Base-by-base conservation (phyloP, 2,329 filamentous ascomycete genomes). In the Mycocentrospora acerina region DNA sequence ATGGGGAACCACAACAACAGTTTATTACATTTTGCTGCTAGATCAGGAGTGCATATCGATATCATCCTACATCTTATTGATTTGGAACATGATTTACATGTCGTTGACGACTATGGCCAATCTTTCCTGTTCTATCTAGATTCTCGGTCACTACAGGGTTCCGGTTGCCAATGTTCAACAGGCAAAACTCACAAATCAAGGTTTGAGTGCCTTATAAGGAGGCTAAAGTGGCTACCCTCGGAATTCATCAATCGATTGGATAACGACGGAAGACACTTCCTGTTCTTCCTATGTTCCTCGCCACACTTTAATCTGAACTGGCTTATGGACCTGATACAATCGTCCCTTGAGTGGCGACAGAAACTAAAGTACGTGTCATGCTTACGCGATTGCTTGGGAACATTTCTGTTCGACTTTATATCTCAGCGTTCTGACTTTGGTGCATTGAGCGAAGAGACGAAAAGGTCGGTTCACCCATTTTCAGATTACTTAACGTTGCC, bases 21-120 rank as follows among this genome's bases (percentile, higher is more conserved):
- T 7, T 10, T 13, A n/a, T 24, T 42, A 7, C 37, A 32, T 29
- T 42, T 42, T 16, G 39, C 39, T 17, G 39, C 39, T n/a, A 19
- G 39, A 6, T 13, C 22, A 24, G 39, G 22, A 14, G 39, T 33
- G 11, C 29, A 28, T 24, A 6, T 26, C 8, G 12, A 15, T n/a
- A 17, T 33, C 8, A 15, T 42, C 5, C 7, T 41, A 12, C 4
- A 17, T 3, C 9, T 41, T 7, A n/a, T 41, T 15, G 12, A 24
- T 24, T 4, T 4, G 5, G 18, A 15, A 6, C 4, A 12, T 8
- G 17, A 35, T 19, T 15, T 41, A 3, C 36, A 41, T 30, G 32
- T 32, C 19, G 4, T 36, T 12, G 32, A 42, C 17, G 33, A 26
- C n/a, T 24, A 42, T 29, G 39, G 39, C 3, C 28, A 42, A 13